phyloP scores from a whole-genome alignment of 2,329 filamentous ascomycete species.

The Trichoderma polysporum region DNA sequence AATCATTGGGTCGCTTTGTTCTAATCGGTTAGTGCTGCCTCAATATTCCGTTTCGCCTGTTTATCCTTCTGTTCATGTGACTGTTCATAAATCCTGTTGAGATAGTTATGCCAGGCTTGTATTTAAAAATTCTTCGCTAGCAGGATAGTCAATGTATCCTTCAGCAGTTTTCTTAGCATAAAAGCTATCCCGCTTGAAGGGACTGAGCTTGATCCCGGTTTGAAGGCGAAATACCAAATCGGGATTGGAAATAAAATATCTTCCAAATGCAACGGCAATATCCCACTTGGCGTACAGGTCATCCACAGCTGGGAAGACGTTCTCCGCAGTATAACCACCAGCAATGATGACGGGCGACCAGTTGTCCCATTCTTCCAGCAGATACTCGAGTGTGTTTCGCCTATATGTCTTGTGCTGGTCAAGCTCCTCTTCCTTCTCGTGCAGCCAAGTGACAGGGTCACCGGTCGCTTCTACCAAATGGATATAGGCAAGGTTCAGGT shows the following conservation, averaged over 20 bases:
- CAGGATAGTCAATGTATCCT: conserved; percentile 20
- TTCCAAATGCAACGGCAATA: conserved; percentile 28
- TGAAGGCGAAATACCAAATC: conserved; percentile 33
- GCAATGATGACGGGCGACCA: conserved; percentile 30
- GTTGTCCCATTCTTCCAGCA: conserved; percentile 11
- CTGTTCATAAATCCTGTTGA: not conserved
- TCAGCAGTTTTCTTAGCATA: conserved; percentile 28
- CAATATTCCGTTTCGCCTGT: not conserved
- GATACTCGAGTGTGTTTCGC: not conserved
- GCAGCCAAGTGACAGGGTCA: conserved; percentile 1
- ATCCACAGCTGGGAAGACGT: conserved; percentile 24
- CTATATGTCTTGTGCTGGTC: not conserved
- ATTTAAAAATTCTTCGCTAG: conserved; percentile 7
- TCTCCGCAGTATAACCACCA: conserved; percentile 28
- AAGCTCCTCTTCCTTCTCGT: not conserved
- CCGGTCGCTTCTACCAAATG: conserved; percentile 10
- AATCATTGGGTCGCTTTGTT: not conserved
- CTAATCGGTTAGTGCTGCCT: not conserved
- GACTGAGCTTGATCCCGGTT: conserved; percentile 26
- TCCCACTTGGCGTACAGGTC: conserved; percentile 26
- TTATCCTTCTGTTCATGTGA: not conserved
- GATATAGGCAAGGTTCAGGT: not conserved
- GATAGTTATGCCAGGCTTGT: no score
- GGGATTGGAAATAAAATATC: conserved; percentile 33
- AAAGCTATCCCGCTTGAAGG: conserved; percentile 30